Base-by-base conservation (phyloP, 192 early-diverging fungal species). In the Borealophlyctis nickersoniae region DNA sequence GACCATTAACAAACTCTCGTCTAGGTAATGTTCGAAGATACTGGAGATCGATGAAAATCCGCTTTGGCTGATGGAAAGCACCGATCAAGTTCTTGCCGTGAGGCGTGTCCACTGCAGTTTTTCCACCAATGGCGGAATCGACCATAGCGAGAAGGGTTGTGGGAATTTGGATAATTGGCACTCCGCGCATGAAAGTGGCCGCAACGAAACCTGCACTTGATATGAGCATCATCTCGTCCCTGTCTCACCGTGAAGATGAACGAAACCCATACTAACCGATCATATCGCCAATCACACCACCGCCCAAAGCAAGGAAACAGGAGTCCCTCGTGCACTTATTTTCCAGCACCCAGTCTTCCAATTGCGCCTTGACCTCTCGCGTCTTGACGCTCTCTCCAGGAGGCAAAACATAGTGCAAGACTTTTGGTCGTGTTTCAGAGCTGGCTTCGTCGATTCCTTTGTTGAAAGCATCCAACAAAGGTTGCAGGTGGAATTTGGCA, bases 131-230 rank as follows among this genome's bases (percentile, higher is more conserved):
- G 16, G 93, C 95, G 13, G 94, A 96, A 74, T 98, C 96, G 3
- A 96, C 94, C 95, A 99, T 97, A 4, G 95, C 92, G 67, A 95
- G 80, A 24, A 99, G 76, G 19, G 94, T 93, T 2, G 94, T 99
- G 2, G 96, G 96, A 26, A 99, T 85, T 73, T 97, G 96, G 19
- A 99, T 77, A 69, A 93, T 84, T n/a, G 91, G 88, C 49, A 92
- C 83, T 23, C 96, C 96, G 49, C 95, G 87, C 95, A 99, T 99
- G 68, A 95, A 99, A 2, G 94, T 99, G 4, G 96, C 90, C 9
- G 96, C 95, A n/a, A 96, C 92, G 76, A 87, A 99, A 1, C 82
- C 82, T 84, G 56, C 1, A 60, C 7, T 2, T 23, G 35, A 60
- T 5, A n/a, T n/a, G n/a, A n/a, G n/a, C n/a, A n/a, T n/a, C n/a